These are phyloP conservation scores for Chalara sp. DNA, from an alignment of 2,329 filamentous ascomycete species.

Conservation along the genomic window DNA sequence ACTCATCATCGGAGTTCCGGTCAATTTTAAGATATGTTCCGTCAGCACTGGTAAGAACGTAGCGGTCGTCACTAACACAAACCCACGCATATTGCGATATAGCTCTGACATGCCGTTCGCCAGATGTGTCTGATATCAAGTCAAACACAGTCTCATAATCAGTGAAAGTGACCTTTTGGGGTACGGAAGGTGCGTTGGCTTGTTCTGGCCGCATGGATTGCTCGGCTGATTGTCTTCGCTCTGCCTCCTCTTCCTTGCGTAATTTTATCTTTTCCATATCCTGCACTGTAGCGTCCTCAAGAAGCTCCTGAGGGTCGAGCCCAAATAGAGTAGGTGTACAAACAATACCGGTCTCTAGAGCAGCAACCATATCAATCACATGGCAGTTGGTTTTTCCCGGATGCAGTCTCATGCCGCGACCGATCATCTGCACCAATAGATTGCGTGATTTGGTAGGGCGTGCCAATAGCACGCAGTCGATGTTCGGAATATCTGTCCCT, in stretches of 20 bases:
- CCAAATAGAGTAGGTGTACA: conserved; percentile 91
- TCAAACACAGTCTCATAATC: conserved; percentile 92
- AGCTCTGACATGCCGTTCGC: conserved; percentile 70
- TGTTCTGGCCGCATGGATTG: neutral
- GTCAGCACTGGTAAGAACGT: conserved; percentile 59
- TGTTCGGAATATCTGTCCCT: conserved; percentile 94
- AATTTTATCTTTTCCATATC: conserved; percentile 52
- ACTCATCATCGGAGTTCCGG: conserved; percentile 22
- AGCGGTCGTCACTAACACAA: conserved; percentile 61
- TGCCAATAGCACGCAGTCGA: conserved; percentile 86
- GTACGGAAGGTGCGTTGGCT: conserved; percentile 3
- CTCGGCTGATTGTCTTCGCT: conserved; percentile 11
- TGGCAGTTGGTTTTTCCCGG: conserved; percentile 83
- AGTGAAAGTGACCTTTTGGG: conserved; percentile 54
- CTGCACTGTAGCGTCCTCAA: conserved; percentile 58
- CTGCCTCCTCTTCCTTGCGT: conserved; percentile 37
- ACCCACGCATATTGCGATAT: conserved; percentile 81
- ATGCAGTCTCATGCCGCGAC: conserved; percentile 80
- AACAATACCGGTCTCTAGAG: conserved; percentile 74
- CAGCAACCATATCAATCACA: conserved; percentile 92
- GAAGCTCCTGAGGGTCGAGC: conserved; percentile 73
- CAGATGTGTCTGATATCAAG: conserved; percentile 73
- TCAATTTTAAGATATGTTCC: conserved; percentile 54
- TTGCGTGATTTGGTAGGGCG: conserved; percentile 90
- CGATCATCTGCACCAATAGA: conserved; percentile 94